These are phyloP conservation scores for Colletotrichum incanum DNA, from an alignment of 2,329 filamentous ascomycete species.

Conservation along the genomic window DNA sequence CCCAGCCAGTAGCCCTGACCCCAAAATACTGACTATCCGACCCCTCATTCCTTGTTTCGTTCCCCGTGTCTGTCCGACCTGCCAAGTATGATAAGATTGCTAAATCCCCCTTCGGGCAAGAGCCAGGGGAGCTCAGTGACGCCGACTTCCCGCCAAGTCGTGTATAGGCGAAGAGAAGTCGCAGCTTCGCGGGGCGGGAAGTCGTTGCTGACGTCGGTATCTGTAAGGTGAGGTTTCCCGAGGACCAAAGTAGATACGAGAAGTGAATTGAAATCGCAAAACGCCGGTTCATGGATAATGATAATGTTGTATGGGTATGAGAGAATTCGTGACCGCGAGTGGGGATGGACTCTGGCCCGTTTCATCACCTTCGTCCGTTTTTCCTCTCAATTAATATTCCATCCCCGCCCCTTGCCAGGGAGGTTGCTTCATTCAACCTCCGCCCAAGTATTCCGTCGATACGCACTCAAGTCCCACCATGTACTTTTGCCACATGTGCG, in stretches of 20 bases:
- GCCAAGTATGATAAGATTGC: not conserved
- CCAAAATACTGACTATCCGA: not conserved
- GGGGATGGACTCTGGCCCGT: slow-evolving; percentile 5
- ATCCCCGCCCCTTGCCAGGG: not conserved
- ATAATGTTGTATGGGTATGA: slow-evolving; percentile 11
- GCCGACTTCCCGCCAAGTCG: not conserved
- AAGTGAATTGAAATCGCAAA: slow-evolving; percentile 39
- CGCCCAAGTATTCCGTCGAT: not conserved
- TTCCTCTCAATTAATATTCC: slow-evolving; percentile 8
- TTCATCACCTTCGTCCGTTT: slow-evolving; percentile 9
- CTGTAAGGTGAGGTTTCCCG: not conserved
- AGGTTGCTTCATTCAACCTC: not conserved
- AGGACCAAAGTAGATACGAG: slow-evolving; percentile 30
- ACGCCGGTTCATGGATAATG: slow-evolving; percentile 37
- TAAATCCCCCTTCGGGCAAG: not conserved
- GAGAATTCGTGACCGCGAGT: slow-evolving; percentile 7
- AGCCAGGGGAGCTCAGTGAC: not conserved
- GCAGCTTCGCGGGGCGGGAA: not conserved
- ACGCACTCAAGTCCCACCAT: not conserved
- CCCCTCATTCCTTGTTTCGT: not conserved
- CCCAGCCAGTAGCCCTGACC: not conserved
- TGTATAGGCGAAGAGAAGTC: not conserved
- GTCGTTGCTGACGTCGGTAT: not conserved
- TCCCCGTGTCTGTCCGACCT: not conserved
- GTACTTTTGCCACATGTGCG: not conserved